These are phyloP conservation scores for Colletotrichum agaves DNA, from an alignment of 2,329 filamentous ascomycete genomes.

Conservation along the genomic window DNA sequence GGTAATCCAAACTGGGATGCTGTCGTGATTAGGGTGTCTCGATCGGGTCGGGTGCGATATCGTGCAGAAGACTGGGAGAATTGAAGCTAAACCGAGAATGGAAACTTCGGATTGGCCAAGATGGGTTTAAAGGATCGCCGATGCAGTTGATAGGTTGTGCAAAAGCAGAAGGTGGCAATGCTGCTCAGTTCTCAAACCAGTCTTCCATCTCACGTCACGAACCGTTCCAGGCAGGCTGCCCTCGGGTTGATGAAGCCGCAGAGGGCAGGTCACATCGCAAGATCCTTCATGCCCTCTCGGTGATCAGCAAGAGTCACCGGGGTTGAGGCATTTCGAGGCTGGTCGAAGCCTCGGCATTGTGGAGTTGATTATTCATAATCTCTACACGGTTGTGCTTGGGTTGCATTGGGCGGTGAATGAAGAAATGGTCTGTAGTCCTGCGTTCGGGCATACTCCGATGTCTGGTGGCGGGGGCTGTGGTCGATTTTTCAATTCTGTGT, in stretches of 20 bases:
- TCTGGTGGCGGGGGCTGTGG: slow-evolving; percentile 9
- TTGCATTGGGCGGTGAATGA: slow-evolving; percentile 22
- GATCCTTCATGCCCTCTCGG: slow-evolving; percentile 16
- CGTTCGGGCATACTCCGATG: slow-evolving; percentile 29
- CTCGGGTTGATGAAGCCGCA: slow-evolving; percentile 12
- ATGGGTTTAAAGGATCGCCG: slow-evolving; percentile 3
- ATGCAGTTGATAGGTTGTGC: slow-evolving; percentile 3
- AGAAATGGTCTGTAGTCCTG: not conserved
- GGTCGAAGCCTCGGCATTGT: slow-evolving; percentile 33
- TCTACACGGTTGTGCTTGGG: slow-evolving; percentile 10
- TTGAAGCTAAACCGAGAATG: slow-evolving; percentile 3
- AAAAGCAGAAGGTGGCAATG: slow-evolving; percentile 14
- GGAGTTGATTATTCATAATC: slow-evolving; percentile 15
- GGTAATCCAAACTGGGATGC: slow-evolving; percentile 1
- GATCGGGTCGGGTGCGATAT: slow-evolving; percentile 3
- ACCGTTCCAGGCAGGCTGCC: not conserved
- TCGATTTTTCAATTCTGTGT: not conserved
- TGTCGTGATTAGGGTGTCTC: slow-evolving; percentile 9
- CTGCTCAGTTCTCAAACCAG: not conserved
- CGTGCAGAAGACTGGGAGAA: not conserved
- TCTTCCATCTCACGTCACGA: slow-evolving; percentile 6
- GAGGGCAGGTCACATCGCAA: slow-evolving; percentile 12
- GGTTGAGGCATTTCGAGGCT: slow-evolving; percentile 16
- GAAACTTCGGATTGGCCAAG: not conserved
- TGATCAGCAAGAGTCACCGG: slow-evolving; percentile 4